Evolutionary conservation across 2,329 filamentous ascomycete genomes (phyloP).

Genomic region (Aureobasidium sp.): DNA sequence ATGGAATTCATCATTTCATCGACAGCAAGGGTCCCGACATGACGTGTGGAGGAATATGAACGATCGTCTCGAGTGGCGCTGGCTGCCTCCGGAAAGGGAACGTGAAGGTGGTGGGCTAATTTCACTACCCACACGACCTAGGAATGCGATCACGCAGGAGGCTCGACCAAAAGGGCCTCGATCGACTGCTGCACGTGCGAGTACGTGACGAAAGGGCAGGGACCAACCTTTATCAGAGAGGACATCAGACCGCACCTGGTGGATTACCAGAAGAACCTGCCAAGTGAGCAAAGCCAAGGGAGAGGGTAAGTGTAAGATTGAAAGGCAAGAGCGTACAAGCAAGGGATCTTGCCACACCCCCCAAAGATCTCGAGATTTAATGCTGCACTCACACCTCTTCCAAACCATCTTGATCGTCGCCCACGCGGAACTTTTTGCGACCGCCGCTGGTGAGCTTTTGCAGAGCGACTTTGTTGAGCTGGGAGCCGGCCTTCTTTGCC

Average conservation of each 20-base stretch:
- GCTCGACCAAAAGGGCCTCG: neutral
- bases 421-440: conserved; percentile 83
- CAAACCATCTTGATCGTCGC: conserved; percentile 50
- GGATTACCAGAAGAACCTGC: conserved; percentile 2
- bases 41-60: conserved; percentile 1
- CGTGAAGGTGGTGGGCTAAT: conserved; percentile 14
- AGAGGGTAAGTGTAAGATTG: conserved; percentile 2
- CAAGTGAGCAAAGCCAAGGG: conserved; percentile 13
- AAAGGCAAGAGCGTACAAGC: conserved; percentile 7
- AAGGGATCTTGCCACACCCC: conserved; percentile 12
- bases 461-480: conserved; percentile 82
- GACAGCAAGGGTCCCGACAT: conserved; percentile 12
- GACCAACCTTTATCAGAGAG: conserved; percentile 6
- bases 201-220: neutral
- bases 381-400: conserved; percentile 25
- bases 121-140: neutral
- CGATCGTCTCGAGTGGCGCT: neutral
- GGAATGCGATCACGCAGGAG: conserved; percentile 11
- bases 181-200: neutral
- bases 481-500: conserved; percentile 87
- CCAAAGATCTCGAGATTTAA: conserved; percentile 8
- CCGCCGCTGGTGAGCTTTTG: conserved; percentile 78
- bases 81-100: neutral
- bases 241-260: neutral
- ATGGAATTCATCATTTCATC: conserved; percentile 10